Evolutionary conservation across 2,329 filamentous ascomycete species (phyloP), one percentile per base, ranked within the genome.

Genomic region (Plenodomus tracheiphilus): DNA sequence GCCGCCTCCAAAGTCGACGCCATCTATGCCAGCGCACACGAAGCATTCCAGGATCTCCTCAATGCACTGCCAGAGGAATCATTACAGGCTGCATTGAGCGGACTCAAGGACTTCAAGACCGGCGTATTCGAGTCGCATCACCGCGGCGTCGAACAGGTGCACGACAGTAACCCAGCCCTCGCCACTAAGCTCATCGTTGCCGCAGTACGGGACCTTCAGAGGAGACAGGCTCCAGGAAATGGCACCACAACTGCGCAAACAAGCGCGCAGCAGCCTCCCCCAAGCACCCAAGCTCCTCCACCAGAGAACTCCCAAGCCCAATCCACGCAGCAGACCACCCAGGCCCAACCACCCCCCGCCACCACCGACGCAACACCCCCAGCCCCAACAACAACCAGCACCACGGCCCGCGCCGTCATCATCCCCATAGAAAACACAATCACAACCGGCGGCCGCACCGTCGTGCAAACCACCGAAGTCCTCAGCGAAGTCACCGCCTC

Each of bases 111-210:
- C 64, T 89, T 85, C 72, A 81, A 84, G 66, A 81, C 88, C 64
- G 87, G 86, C 49, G 79, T 89, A 47, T 88, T 85, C 68, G 79
- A 82, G 54, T 82, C 84, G 54, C 86, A 88, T 62, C 79, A 78
- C 57, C 76, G 79, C 10, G 85, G 85, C 20, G 77, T 88, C 46
- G 82, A 87, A 68, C 82, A 80, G 28, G 78, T 88, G 21, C 81
- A 85, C 71, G 75, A 77, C 37, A 79, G 81, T 55, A 80, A 89
- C 64, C 80, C 84, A 18, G 77, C 80, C 32, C 75, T 88, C 32
- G 85, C 85, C 16, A 82, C 79, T 9, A 81, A 82, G 49, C 75
- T 89, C 54, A 78, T 87, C 46, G 81, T 84, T 48, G 73, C 91
- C 47, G 87, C 83, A 32, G 85, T 83, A 71, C 62, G 73, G 43